Conservation (phyloP, 192 early-diverging fungal genomes). For the Podila horticola region DNA sequence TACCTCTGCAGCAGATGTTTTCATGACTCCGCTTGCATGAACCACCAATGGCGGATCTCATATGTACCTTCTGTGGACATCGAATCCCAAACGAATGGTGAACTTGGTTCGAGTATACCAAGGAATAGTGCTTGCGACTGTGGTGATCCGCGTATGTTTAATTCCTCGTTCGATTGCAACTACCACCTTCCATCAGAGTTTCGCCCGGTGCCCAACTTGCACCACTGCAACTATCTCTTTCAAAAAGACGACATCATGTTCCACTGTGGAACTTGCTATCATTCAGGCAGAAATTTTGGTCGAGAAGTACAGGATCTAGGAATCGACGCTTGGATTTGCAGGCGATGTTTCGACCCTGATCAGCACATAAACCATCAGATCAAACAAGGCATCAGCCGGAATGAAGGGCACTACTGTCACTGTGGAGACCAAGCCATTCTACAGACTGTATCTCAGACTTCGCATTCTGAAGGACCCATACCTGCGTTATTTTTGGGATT, state of each 20-base stretch:
- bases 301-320: not conserved
- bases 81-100: not conserved
- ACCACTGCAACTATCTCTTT: constrained; percentile 38
- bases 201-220: constrained; percentile 21
- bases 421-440: constrained; percentile 20
- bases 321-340: constrained; percentile 38
- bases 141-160: constrained; percentile 33
- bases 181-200: constrained; percentile 34
- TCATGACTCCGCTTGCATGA: constrained; percentile 18
- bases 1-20: constrained; percentile 42
- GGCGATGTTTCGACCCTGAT: constrained; percentile 23
- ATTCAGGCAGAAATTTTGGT: not conserved
- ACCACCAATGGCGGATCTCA: constrained; percentile 25
- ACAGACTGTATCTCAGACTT: not conserved
- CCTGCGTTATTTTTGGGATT: too few species aligned
- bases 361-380: constrained; percentile 18
- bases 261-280: constrained; percentile 21
- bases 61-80: not conserved
- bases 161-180: constrained; percentile 27
- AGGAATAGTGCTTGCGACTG: constrained; percentile 14
- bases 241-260: constrained; percentile 23
- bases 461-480: not conserved
- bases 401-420: constrained; percentile 38
- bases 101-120: not conserved
- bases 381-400: constrained; percentile 11